Base-by-base conservation (phyloP, 208 protist genomes). In the Trypanosoma theileri region DNA sequence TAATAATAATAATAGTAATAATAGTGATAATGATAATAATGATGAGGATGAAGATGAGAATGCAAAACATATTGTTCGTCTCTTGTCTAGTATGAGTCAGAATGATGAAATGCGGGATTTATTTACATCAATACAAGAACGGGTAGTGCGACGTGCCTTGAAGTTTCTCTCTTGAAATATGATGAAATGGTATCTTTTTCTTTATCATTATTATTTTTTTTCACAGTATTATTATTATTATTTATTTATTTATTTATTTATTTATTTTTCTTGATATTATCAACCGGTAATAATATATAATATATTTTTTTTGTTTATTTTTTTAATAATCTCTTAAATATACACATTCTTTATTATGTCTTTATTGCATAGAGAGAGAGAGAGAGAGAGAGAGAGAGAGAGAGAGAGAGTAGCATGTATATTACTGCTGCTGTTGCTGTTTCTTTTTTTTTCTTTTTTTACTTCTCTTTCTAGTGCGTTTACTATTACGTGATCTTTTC, bases 141-240 rank as follows among this genome's bases (percentile, higher is more conserved):
- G 54, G 22, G 54, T 69, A 46, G 40, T 69, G 51, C 51, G 53
- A 35, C 64, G 64, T 8, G 64, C 64, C 0, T 21, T 69, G 28
- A 42, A 69, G 54, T 12, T 69, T 50, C 31, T 35, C 28, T 35
- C 28, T 35, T 35, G 28, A 35, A 35, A 35, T 35, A 35, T 8
- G 1, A 1, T 35, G 1, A 6, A 35, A 6, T 35, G 6, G 28
- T 35, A 8, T 35, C 28, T 35, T 14, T 48, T 48, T n/a, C 9
- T 17, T n/a, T 48, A 14, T 48, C 11, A 14, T n/a, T 48, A n/a
- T 45, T 45, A 45, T 45, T 45, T 45, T 45, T 14, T 45, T 45
- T 45, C 12, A 14, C 12, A 6, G 9, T 14, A 45, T 45, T 45
- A 45, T 45, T 45, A 6, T 45, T 14, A 6, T 14, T 6, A 48